A percentile compares a stretch with the other conserved stretches of the same genome.
Conservation (phyloP, 768 basidiomycete species). For the Mycena chlorophos region DNA sequence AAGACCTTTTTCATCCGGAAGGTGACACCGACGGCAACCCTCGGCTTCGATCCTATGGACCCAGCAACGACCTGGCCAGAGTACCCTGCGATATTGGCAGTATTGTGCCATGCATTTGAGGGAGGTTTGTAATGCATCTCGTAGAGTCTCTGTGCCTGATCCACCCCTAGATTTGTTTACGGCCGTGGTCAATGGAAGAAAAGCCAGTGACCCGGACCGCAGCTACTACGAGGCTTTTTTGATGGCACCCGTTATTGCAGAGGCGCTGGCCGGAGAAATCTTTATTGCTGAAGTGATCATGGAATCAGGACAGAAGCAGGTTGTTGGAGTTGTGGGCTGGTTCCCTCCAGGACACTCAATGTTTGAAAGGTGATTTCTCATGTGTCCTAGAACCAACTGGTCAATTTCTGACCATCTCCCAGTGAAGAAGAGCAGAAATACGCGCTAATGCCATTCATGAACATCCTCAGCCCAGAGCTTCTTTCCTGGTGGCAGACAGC, state of each 20-base stretch:
- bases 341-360: slow-evolving; percentile 10
- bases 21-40: no score
- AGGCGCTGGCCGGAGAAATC: slow-evolving; percentile 5
- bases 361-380: slow-evolving; percentile 5
- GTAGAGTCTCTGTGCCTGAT: no score
- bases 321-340: slow-evolving; percentile 14
- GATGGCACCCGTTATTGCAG: neutral
- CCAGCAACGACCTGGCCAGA: no score
- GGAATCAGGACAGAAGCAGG: slow-evolving; percentile 5
- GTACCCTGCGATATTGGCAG: no score
- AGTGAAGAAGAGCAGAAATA: slow-evolving; percentile 2
- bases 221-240: neutral
- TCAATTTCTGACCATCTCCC: neutral
- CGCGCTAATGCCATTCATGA: slow-evolving; percentile 4
- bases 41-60: no score
- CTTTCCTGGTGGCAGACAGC: slow-evolving; percentile 3
- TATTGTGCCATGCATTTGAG: no score
- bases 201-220: neutral
- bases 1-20: no score
- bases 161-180: slow-evolving; percentile 1
- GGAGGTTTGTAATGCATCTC: no score
- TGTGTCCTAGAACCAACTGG: no score
- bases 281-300: slow-evolving; percentile 9
- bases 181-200: neutral
- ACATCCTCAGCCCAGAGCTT: neutral